Evolutionary conservation across 179 eudicot genomes (phyloP), one percentile per base, ranked within the genome.

Genomic region (Camellia oleifera): DNA sequence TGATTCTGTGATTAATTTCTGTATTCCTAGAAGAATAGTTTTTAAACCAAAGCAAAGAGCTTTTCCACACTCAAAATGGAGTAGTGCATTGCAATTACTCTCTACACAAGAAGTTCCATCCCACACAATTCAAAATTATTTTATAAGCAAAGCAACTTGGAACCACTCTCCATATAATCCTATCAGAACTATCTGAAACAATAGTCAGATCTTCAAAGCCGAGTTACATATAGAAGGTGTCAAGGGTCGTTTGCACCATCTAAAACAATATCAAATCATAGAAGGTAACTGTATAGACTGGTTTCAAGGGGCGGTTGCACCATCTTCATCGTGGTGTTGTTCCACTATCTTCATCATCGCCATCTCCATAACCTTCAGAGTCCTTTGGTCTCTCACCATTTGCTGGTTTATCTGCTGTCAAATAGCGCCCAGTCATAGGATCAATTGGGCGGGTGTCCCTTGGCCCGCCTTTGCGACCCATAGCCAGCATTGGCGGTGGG

Each of bases 401-500:
- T 74, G 71, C 73, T 66, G 83, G 75, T 42, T 80, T 88, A 78
- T 81, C 91, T 0, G 86, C 79, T 45, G 83, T 79, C 87, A 88
- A 45, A 85, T 86, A 72, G 50, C 95, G 91, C 26, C 98, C 98
- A 52, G 91, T 89, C 94, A 94, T 81, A 17, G 97, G 92, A 81
- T 95, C 89, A 46, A 95, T 82, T 6, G 89, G 90, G 7, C 93
- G 92, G 69, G 86, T 91, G 87, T 96, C 97, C 75, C 96, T 92
- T 58, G 94, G 91, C 62, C 98, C 96, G 61, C 94, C 97, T 88
- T 96, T 96, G 50, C 93, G 89, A 17, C 92, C 98, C 92, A 92
- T 84, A 62, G 97, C 96, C 72, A 92, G 26, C 97, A 91, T 96
- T 4, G 99, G 99, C 1, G 99, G 99, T 61, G 99, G 99, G 18